A percentile compares a stretch with the other conserved stretches of the same genome.
phyloP scores from a whole-genome alignment of 169 alveolate genomes.

The Cryptosporidium xiaoi region DNA sequence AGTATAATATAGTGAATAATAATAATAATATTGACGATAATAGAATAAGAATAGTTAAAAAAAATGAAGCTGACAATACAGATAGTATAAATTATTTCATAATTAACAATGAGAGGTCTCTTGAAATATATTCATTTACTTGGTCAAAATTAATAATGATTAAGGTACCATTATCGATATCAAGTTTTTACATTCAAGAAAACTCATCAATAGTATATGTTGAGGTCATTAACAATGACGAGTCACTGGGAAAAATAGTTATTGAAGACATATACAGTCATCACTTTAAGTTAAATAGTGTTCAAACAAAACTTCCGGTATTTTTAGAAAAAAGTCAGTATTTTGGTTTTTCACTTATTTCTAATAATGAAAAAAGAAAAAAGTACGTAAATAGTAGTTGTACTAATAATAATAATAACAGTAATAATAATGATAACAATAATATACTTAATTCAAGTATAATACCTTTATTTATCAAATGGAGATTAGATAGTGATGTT shows the following conservation, averaged over 20 bases:
- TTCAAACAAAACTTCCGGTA: conserved; percentile 19
- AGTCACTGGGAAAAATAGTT: conserved; percentile 12
- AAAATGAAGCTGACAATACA: too few relatives aligned
- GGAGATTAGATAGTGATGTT: neutral
- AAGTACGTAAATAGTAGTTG: too few relatives aligned
- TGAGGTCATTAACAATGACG: conserved; percentile 48
- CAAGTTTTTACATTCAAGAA: conserved; percentile 50
- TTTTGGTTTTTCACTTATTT: conserved; percentile 35
- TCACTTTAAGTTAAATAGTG: neutral
- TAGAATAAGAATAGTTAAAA: neutral
- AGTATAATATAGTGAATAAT: conserved; percentile 8
- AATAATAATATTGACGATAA: neutral
- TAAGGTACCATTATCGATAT: conserved; percentile 50
- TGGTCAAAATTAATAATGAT: conserved; percentile 43
- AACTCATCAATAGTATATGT: conserved; percentile 35
- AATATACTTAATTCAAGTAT: neutral
- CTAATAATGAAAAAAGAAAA: conserved; percentile 1
- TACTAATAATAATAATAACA: neutral
- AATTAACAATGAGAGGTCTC: conserved; percentile 3
- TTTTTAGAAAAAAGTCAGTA: conserved; percentile 23
- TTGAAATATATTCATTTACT: conserved; percentile 1
- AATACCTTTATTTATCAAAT: conserved; percentile 59
- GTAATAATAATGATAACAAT: neutral
- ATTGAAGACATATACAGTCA: conserved; percentile 44
- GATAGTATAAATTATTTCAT: neutral